Conservation (phyloP, 352 stramenopile species). For the Phytopythium ostracodes region DNA sequence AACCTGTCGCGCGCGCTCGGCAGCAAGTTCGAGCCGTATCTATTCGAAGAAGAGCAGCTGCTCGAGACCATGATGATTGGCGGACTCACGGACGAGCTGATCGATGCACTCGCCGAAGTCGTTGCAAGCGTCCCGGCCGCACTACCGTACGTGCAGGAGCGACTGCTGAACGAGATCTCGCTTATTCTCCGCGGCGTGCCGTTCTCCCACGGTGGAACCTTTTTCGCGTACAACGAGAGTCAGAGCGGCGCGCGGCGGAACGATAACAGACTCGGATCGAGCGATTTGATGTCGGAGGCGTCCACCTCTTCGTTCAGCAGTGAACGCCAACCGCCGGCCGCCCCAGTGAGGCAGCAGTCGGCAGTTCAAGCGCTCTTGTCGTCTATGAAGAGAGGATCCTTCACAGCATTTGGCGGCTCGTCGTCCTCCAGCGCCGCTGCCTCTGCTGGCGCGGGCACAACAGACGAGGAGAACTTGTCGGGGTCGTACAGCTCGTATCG, state of each 20-base stretch:
- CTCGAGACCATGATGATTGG: conserved; percentile 85
- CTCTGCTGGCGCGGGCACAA: conserved; percentile 2
- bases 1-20: conserved; percentile 67
- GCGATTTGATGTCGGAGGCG: conserved; percentile 20
- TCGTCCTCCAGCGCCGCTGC: conserved; percentile 1
- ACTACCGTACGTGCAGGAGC: conserved; percentile 90
- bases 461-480: conserved; percentile 26
- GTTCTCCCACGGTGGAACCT: conserved; percentile 37
- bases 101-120: conserved; percentile 92
- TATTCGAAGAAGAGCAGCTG: conserved; percentile 55
- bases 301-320: conserved; percentile 18
- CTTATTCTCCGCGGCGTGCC: conserved; percentile 87
- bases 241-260: background rate
- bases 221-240: background rate
- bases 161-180: conserved; percentile 96
- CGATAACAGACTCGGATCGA: background rate
- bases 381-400: conserved; percentile 62
- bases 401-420: conserved; percentile 26
- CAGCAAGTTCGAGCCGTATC: conserved; percentile 58
- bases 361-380: conserved; percentile 67
- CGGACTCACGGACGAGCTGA: conserved; percentile 92
- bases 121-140: conserved; percentile 86
- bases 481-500: conserved; percentile 3
- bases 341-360: conserved; percentile 34
- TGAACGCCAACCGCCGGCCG: conserved; percentile 12